Base-by-base conservation (phyloP, 306 rosid genomes). In the Prunus campanulata region DNA sequence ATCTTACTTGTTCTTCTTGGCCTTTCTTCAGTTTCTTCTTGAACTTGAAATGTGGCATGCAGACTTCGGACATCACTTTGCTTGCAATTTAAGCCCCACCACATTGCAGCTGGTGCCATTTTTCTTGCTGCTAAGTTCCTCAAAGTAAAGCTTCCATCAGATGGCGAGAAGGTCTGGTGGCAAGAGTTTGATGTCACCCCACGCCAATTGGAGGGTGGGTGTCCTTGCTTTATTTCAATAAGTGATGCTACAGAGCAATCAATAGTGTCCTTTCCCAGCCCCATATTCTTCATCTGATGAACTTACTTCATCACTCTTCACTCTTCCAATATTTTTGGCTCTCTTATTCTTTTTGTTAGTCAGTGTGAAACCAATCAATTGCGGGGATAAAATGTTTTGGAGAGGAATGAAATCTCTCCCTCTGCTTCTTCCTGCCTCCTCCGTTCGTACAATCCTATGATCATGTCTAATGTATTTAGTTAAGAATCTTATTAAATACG, bases 141-240 rank as follows among this genome's bases (percentile, higher is more conserved):
- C 60, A 92, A 95, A 87, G 99, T 95, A 83, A 92, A 92, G 85
- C 97, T 95, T 77, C 98, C 98, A 39, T 90, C 97, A 50, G 97
- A 95, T 80, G 98, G 98, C 79, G 98, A 95, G 90, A 95, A 92
- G 93, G 97, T 95, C 80, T 95, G 98, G 98, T 95, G 98, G 98
- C 98, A 92, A 85, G 98, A 95, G 88, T 92, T 95, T 83, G 98
- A 95, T 84, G 98, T 95, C 86, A 95, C 95, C 82, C 98, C 98
- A 77, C 97, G 97, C 82, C 97, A 95, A 81, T 89, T 95, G 96
- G 99, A 95, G 96, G 99, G 99, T 95, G 83, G 90, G 96, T 89
- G 81, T 87, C 91, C 70, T 88, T 71, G 89, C 27, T 83, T 74
- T 81, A 65, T 84, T 74, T 74, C 80, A 84, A 65, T 74, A 68